A percentile compares a stretch with the other conserved stretches of the same genome.
These are phyloP conservation scores for Penicillium polonicum DNA, from an alignment of 2,329 filamentous ascomycete species.

Conservation along the genomic window DNA sequence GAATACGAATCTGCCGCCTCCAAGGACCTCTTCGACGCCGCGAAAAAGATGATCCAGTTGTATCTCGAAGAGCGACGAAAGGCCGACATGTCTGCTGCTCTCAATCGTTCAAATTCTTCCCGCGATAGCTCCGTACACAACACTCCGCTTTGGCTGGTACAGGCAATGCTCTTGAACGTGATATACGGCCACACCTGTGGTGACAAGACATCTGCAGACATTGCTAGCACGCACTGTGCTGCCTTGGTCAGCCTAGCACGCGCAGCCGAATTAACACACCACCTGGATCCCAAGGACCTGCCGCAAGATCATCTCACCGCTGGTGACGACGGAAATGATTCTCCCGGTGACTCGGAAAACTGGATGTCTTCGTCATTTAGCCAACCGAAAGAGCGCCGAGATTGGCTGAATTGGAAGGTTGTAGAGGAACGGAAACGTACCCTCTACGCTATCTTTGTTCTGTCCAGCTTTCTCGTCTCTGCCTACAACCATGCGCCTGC, in stretches of 20 bases:
- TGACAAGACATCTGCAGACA: slow-evolving; percentile 85
- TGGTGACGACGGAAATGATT: slow-evolving; percentile 56
- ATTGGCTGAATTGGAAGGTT: slow-evolving; percentile 87
- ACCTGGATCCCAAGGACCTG: slow-evolving; percentile 39
- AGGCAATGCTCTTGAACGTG: slow-evolving; percentile 94
- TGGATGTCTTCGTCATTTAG: slow-evolving; percentile 40
- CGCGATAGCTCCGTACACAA: slow-evolving; percentile 67
- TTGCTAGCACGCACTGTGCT: slow-evolving; percentile 87
- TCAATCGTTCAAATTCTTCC: slow-evolving; percentile 53
- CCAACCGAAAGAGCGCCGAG: slow-evolving; percentile 44
- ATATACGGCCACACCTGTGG: slow-evolving; percentile 94
- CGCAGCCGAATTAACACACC: slow-evolving; percentile 71
- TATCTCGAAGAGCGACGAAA: slow-evolving; percentile 90
- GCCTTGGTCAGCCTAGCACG: slow-evolving; percentile 87
- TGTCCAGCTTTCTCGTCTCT: slow-evolving; percentile 86
- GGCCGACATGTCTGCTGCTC: slow-evolving; percentile 68
- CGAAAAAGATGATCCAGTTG: slow-evolving; percentile 91
- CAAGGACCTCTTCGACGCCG: slow-evolving; percentile 83
- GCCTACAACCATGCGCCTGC: slow-evolving; percentile 91
- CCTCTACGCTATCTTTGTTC: slow-evolving; percentile 82
- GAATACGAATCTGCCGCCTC: slow-evolving; percentile 79
- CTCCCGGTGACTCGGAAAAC: slow-evolving; percentile 41
- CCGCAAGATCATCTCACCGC: slow-evolving; percentile 45
- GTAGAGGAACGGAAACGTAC: slow-evolving; percentile 90
- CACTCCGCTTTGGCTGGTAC: slow-evolving; percentile 88